Evolutionary conservation across 2,329 filamentous ascomycete genomes (phyloP), one percentile per base, ranked within the genome.

Genomic region (Neurospora crassa): DNA sequence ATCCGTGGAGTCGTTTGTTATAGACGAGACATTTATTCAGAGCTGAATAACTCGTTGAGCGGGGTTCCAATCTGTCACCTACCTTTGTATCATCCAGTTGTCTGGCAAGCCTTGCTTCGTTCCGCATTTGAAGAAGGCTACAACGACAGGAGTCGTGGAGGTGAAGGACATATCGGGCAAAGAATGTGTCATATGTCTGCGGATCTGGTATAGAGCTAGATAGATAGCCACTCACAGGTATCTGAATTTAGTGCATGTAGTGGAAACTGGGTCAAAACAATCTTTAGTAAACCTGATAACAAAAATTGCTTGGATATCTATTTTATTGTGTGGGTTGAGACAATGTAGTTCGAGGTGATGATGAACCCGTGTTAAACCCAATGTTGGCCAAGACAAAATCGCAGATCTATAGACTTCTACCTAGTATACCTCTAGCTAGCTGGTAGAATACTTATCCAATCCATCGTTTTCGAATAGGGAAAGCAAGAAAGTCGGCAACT

Each of bases 1-100:
- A 90, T 84, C 0, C 97, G 94, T 79, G 89, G 94, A 47, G 4
- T 24, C 43, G 8, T 20, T 20, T 10, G n/a, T 45, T 45, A 18
- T 45, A 20, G 43, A 45, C n/a, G 43, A 45, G 43, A 29, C 2
- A 29, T 5, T 29, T 3, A 29, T 5, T 29, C 29, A 3, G 29
- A 29, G 29, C 5, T 29, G 29, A 29, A 29, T 29, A 5, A 29
- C 29, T 29, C 29, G 29, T 29, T 29, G 29, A 3, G 3, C 29
- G 29, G 29, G 29, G 29, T 5, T 29, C 5, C 29, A 29, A 29
- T 45, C 18, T 45, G 41, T 42, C 41, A 18, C 18, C 42, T n/a
- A 45, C n/a, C 42, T 4, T 4, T 11, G 42, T 45, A 45, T 3
- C 42, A 45, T 18, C 42, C 18, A 45, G 42, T n/a, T 18, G 8